Percentiles rank a stretch among this genome's conserved stretches.
Evolutionary conservation across 2,329 filamentous ascomycete genomes (phyloP).

Genomic region (Fusarium acutatum): DNA sequence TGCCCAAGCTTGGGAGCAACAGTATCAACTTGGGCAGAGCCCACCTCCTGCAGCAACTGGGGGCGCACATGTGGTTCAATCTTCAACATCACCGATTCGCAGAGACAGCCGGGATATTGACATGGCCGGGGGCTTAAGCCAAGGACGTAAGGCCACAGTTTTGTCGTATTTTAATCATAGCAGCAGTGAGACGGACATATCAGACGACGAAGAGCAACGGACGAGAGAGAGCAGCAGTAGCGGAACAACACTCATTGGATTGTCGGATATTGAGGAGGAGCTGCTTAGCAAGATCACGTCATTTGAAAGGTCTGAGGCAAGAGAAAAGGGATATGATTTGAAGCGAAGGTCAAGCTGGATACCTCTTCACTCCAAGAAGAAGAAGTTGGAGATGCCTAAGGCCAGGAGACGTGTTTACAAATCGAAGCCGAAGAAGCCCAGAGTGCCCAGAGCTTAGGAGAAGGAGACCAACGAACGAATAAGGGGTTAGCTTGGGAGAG

Average conservation of each 20-base stretch:
- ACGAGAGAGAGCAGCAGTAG: constrained; percentile 10
- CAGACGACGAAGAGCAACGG: not conserved
- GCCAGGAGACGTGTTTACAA: not conserved
- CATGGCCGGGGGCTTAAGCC: not conserved
- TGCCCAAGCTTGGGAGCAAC: constrained; percentile 9
- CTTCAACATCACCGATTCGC: not conserved
- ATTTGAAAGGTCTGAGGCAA: not conserved
- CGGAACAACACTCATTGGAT: not conserved
- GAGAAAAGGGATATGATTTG: not conserved
- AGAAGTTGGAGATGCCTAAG: not conserved
- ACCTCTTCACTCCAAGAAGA: not conserved
- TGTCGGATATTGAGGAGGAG: not conserved
- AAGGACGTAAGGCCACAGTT: not conserved
- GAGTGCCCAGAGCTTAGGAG: not conserved
- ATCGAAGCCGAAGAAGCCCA: not conserved
- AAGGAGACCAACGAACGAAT: not conserved
- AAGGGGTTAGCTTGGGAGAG: not conserved
- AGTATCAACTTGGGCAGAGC: not conserved
- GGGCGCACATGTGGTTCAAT: not conserved
- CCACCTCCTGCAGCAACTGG: not conserved
- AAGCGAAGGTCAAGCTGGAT: constrained; percentile 23
- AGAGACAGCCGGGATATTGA: not conserved
- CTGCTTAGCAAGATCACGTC: not conserved
- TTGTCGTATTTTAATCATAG: not conserved
- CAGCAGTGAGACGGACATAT: not conserved